These are phyloP conservation scores for Escallonia rubra DNA, from an alignment of 129 eudicot species.

Conservation along the genomic window DNA sequence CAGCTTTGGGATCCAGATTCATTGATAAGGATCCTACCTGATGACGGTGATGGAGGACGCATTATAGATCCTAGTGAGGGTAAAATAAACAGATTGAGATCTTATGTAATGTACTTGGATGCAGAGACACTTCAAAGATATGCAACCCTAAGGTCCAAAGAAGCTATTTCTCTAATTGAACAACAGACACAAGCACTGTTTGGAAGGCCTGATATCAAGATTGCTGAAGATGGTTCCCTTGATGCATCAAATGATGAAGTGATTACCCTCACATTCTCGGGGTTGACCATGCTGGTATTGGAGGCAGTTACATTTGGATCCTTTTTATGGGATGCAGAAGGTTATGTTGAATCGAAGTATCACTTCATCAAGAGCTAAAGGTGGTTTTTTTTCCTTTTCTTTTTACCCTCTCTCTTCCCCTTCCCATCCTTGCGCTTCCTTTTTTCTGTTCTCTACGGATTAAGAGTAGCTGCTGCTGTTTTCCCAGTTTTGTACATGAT, in stretches of 20 bases:
- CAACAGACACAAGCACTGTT: constrained; percentile 91
- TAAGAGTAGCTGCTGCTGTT: too few relatives aligned
- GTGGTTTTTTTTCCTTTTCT: too few relatives aligned
- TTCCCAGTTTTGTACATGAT: too few relatives aligned
- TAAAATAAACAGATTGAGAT: constrained; percentile 58
- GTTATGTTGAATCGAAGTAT: constrained; percentile 76
- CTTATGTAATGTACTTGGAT: constrained; percentile 90
- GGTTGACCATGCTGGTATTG: constrained; percentile 75
- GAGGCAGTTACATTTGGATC: constrained; percentile 98
- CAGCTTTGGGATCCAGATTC: constrained; percentile 92
- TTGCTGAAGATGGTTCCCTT: constrained; percentile 62
- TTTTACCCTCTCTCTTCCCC: too few relatives aligned
- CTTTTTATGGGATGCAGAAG: constrained; percentile 90
- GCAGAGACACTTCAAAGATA: constrained; percentile 88
- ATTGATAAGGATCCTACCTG: constrained; percentile 56
- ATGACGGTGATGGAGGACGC: constrained; percentile 47
- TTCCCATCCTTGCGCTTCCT: too few relatives aligned
- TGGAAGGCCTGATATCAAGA: constrained; percentile 77
- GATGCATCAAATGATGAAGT: constrained; percentile 63
- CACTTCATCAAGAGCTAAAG: constrained; percentile 40
- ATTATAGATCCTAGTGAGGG: constrained; percentile 30
- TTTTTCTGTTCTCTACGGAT: too few relatives aligned
- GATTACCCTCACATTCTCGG: constrained; percentile 50
- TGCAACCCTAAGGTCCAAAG: constrained; percentile 82
- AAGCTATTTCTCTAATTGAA: constrained; percentile 82